Percentiles rank a stretch among this genome's conserved stretches.
phyloP scores from a whole-genome alignment of 2,329 filamentous ascomycete genomes.

The Penicillium sp. region DNA sequence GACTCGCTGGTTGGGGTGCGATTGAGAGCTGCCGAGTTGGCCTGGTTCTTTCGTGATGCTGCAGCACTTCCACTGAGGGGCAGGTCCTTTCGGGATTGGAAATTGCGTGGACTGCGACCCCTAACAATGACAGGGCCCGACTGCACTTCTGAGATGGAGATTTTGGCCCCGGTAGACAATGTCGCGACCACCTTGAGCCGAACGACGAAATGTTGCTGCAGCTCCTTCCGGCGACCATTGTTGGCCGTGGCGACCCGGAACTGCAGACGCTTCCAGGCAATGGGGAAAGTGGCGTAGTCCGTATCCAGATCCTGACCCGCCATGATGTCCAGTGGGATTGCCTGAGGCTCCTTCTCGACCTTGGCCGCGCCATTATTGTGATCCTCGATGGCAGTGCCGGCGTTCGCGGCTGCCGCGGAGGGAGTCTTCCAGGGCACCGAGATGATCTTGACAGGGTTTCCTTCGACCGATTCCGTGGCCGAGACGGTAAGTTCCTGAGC shows the following conservation, averaged over 20 bases:
- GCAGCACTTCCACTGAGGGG: constrained; percentile 78
- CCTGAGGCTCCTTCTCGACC: constrained; percentile 80
- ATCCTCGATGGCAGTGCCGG: constrained; percentile 50
- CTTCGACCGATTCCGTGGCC: constrained; percentile 92
- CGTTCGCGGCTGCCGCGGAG: constrained; percentile 58
- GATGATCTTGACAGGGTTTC: constrained; percentile 87
- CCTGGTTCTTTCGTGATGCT: constrained; percentile 70
- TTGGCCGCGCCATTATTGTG: constrained; percentile 53
- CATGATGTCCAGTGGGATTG: constrained; percentile 71
- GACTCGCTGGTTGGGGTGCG: constrained; percentile 34
- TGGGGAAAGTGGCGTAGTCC: constrained; percentile 86
- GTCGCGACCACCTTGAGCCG: constrained; percentile 84
- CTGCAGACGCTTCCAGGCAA: constrained; percentile 90
- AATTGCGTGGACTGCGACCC: constrained; percentile 89
- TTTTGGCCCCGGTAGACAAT: constrained; percentile 77
- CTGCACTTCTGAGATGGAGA: constrained; percentile 77
- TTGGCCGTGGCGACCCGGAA: constrained; percentile 96
- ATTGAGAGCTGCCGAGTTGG: constrained; percentile 32
- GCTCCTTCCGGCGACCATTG: constrained; percentile 88
- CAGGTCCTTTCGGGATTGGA: constrained; percentile 90
- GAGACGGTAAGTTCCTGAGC: constrained; percentile 85
- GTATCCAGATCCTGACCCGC: constrained; percentile 70
- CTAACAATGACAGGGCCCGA: constrained; percentile 93
- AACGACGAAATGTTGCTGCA: constrained; percentile 94
- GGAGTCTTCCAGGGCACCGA: constrained; percentile 98